These are phyloP conservation scores for Nyctanthes arbortristis DNA, from an alignment of 257 asterid species.

Conservation along the genomic window DNA sequence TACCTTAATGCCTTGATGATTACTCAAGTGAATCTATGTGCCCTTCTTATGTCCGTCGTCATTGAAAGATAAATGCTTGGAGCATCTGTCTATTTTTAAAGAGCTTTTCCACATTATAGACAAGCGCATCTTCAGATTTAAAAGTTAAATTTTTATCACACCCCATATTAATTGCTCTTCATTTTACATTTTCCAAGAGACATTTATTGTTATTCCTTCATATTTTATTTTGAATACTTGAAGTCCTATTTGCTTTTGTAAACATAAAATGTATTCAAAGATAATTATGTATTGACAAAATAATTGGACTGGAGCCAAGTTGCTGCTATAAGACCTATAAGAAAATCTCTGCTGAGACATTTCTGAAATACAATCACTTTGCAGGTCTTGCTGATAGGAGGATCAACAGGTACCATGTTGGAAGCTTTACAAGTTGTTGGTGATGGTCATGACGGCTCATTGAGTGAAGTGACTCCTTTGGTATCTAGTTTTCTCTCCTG, in stretches of 20 bases:
- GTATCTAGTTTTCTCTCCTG: not conserved
- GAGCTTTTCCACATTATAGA: no score
- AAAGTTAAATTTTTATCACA: no score
- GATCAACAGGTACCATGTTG: conserved; percentile 99
- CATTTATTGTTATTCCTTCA: no score
- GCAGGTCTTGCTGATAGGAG: conserved; percentile 96
- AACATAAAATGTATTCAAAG: no score
- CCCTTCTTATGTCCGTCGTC: not conserved
- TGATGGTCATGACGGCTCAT: conserved; percentile 61
- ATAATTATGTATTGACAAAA: not conserved
- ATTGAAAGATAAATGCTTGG: not conserved
- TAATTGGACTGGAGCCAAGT: not conserved
- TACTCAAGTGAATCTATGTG: not conserved
- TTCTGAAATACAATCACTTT: conserved; percentile 22
- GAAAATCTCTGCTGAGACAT: not conserved
- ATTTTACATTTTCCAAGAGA: no score
- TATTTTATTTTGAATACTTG: no score
- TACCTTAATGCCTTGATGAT: not conserved
- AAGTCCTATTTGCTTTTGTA: no score
- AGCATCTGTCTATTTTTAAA: no score
- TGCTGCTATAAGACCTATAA: not conserved
- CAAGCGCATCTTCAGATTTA: no score
- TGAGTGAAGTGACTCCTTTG: conserved; percentile 69
- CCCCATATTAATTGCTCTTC: no score
- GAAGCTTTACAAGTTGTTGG: conserved; percentile 94